These are phyloP conservation scores for Mortierella sp. DNA, from an alignment of 371 early-diverging fungal genomes.

Conservation along the genomic window DNA sequence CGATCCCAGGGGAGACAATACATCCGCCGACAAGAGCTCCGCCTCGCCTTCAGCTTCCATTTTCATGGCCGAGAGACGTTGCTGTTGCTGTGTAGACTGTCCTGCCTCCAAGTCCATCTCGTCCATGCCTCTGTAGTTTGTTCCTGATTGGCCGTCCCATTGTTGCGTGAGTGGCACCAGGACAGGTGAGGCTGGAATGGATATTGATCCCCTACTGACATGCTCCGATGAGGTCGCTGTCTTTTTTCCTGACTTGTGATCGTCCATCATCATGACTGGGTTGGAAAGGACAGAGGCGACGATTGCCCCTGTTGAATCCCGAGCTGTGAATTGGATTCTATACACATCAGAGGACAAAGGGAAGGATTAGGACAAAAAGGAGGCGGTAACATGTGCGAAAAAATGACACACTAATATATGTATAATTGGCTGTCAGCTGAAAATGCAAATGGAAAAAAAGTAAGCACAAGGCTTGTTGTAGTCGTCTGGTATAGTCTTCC, in stretches of 20 bases:
- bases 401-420: background rate
- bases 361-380: background rate
- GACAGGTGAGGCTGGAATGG: background rate
- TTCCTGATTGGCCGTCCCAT: slow-evolving; percentile 21
- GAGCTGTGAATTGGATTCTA: slow-evolving; percentile 81
- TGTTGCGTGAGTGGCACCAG: background rate
- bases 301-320: slow-evolving; percentile 75
- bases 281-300: slow-evolving; percentile 89
- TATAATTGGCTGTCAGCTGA: slow-evolving; percentile 29
- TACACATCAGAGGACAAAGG: too few species aligned
- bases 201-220: background rate
- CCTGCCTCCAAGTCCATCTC: slow-evolving; percentile 47
- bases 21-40: slow-evolving; percentile 37
- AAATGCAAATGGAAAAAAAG: slow-evolving; percentile 14
- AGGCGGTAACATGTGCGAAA: slow-evolving; percentile 23
- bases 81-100: slow-evolving; percentile 19
- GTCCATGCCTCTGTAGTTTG: slow-evolving; percentile 35
- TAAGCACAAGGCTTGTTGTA: background rate
- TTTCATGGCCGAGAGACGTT: background rate
- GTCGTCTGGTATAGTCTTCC: background rate
- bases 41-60: slow-evolving; percentile 20
- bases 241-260: slow-evolving; percentile 90
- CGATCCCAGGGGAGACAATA: slow-evolving; percentile 27
- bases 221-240: background rate
- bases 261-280: slow-evolving; percentile 96